phyloP scores from a whole-genome alignment of 2,329 filamentous ascomycete species.

The Pyrenophora tritici-repentis region DNA sequence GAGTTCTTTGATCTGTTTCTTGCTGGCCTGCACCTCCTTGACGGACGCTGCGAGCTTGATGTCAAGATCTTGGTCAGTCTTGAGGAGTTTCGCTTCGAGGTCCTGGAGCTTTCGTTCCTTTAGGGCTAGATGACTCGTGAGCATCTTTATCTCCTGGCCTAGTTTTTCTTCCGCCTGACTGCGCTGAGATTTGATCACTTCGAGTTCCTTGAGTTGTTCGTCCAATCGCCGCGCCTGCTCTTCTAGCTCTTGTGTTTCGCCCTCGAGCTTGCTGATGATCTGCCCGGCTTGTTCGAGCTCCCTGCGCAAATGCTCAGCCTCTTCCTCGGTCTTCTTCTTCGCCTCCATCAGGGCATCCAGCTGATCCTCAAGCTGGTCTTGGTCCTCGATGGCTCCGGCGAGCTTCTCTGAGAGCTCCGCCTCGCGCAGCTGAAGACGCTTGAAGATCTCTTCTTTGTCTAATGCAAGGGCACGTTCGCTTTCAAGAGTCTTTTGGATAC shows the following conservation, averaged over 20 bases:
- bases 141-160: slow-evolving; percentile 83
- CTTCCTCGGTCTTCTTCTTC: slow-evolving; percentile 85
- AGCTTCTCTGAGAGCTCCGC: slow-evolving; percentile 91
- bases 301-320: slow-evolving; percentile 75
- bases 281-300: slow-evolving; percentile 91
- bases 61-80: slow-evolving; percentile 86
- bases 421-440: slow-evolving; percentile 90
- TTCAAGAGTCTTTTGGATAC: slow-evolving; percentile 91
- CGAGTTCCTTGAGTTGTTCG: slow-evolving; percentile 69
- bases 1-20: slow-evolving; percentile 75
- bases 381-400: slow-evolving; percentile 87
- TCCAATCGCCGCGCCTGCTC: slow-evolving; percentile 72
- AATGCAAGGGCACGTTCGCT: slow-evolving; percentile 93
- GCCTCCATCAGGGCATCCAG: slow-evolving; percentile 85
- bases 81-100: slow-evolving; percentile 80
- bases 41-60: slow-evolving; percentile 77
- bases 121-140: slow-evolving; percentile 84
- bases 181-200: slow-evolving; percentile 71
- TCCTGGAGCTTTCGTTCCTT: slow-evolving; percentile 92
- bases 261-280: slow-evolving; percentile 83
- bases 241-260: slow-evolving; percentile 78
- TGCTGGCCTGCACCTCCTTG: slow-evolving; percentile 78
- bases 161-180: slow-evolving; percentile 77
- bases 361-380: slow-evolving; percentile 91
- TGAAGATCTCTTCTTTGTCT: slow-evolving; percentile 99